phyloP scores from a whole-genome alignment of 2,329 filamentous ascomycete species.

The Lachnellula arida region DNA sequence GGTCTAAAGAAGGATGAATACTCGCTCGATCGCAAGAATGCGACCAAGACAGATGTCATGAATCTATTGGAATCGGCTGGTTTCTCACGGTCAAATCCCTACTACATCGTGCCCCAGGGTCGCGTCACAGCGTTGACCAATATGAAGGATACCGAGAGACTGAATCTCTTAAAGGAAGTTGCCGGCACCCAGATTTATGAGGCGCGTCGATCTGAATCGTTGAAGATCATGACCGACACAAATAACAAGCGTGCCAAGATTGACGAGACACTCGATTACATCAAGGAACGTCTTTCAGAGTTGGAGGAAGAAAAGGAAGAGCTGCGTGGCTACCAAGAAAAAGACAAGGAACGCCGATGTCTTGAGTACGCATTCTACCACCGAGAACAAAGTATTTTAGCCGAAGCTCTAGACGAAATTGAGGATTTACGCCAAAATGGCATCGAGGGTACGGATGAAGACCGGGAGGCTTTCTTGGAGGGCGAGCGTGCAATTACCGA shows the following conservation, averaged over 20 bases:
- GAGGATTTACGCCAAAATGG: conserved; percentile 78
- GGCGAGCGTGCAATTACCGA: conserved; percentile 74
- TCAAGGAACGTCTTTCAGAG: conserved; percentile 82
- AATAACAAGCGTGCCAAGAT: conserved; percentile 94
- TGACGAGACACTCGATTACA: conserved; percentile 85
- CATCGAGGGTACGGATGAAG: conserved; percentile 78
- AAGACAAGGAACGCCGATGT: conserved; percentile 85
- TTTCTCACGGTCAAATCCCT: conserved; percentile 95
- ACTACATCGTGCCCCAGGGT: conserved; percentile 98
- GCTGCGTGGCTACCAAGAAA: conserved; percentile 87
- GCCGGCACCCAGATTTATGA: conserved; percentile 97
- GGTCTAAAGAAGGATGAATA: conserved; percentile 98
- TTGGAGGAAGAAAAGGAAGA: conserved; percentile 98
- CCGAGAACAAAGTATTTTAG: conserved; percentile 76
- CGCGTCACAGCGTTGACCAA: conserved; percentile 94
- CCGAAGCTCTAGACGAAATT: conserved; percentile 72
- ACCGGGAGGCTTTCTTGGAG: conserved; percentile 68
- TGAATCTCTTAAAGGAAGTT: conserved; percentile 94
- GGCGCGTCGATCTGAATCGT: conserved; percentile 79
- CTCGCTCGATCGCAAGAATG: conserved; percentile 93
- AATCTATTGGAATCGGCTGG: conserved; percentile 93
- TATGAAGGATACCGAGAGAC: conserved; percentile 92
- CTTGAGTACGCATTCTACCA: conserved; percentile 94
- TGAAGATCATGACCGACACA: conserved; percentile 96
- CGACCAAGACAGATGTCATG: conserved; percentile 89